Base-by-base conservation (phyloP, 1,284 basidiomycete genomes). In the Prillingera fragicola region DNA sequence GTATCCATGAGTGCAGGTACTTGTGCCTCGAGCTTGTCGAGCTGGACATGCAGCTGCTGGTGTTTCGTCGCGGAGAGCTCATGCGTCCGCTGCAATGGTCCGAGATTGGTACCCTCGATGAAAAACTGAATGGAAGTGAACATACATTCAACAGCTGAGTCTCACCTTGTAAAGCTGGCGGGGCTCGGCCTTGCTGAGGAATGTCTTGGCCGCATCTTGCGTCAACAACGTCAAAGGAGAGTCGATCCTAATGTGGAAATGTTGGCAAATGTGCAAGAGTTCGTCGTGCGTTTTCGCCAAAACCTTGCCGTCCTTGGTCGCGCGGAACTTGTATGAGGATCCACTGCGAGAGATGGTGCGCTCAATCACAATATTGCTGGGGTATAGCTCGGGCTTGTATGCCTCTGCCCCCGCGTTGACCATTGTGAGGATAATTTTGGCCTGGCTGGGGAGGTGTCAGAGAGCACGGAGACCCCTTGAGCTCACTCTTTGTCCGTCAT, bases 141-240 rank as follows among this genome's bases (percentile, higher is more conserved):
- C 28, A 7, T 6, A 17, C 8, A n/a, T 4, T 5, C 32, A 22
- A 8, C n/a, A 35, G 17, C 18, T 6, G 10, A 26, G 4, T 3
- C 76, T 14, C 59, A 86, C 90, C 68, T 84, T 81, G 73, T 98
- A 98, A 67, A 96, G 91, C 69, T 92, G 87, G n/a, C 77, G 69
- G 3, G 87, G 80, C 38, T 83, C 79, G 3, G 90, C 85, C 3
- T 83, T 81, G 45, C 85, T 84, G 56, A 99, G 74, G 72, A 98
- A 99, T 56, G 88, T 84, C 28, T 89, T 78, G 2, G 82, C 79
- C 37, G 78, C 65, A 78, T 87, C 88, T 76, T 95, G 91, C 2
- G 88, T 94, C 25, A 94, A 76, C 29, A 98, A 83, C 52, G 91
- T 95, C 78, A 97, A 82, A 1, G 92, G 92, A 60, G 96, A 96